These are phyloP conservation scores for Dipteronia sinensis DNA, from an alignment of 345 rosid genomes.

Conservation along the genomic window DNA sequence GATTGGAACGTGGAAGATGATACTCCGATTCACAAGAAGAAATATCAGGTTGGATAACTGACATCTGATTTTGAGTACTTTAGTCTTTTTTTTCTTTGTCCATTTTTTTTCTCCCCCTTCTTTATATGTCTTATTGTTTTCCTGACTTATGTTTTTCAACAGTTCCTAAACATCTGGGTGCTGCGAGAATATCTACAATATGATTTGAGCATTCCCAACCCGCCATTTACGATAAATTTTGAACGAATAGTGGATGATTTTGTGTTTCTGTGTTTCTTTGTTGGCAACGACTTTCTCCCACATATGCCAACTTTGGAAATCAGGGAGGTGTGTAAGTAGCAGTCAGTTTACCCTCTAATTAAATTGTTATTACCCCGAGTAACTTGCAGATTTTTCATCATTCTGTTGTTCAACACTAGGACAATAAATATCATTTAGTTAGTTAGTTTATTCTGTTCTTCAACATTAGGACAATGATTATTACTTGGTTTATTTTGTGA, in stretches of 20 bases:
- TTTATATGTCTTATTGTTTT: background rate
- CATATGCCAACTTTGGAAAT: constrained; percentile 99
- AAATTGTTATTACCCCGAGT: background rate
- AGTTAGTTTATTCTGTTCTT: background rate
- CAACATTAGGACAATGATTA: background rate
- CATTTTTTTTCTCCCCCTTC: no score
- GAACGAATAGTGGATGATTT: constrained; percentile 95
- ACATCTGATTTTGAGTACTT: constrained; percentile 9
- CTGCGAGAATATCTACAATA: constrained; percentile 87
- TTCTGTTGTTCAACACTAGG: background rate
- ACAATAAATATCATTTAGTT: background rate
- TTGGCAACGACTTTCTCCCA: constrained; percentile 98
- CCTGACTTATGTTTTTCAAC: constrained; percentile 30
- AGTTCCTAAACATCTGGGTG: constrained; percentile 96
- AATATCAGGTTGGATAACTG: constrained; percentile 77
- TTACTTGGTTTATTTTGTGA: background rate
- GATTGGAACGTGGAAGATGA: constrained; percentile 58
- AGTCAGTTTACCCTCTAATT: constrained; percentile 15
- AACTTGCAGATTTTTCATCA: background rate
- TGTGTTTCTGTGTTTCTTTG: constrained; percentile 96
- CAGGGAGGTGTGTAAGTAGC: constrained; percentile 66
- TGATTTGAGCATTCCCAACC: constrained; percentile 78
- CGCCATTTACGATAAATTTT: constrained; percentile 81
- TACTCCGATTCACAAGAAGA: constrained; percentile 88
- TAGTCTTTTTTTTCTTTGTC: background rate